Evolutionary conservation across 1,139 yeast genomes (phyloP).

Genomic region (Saccharomyces hybrid): DNA sequence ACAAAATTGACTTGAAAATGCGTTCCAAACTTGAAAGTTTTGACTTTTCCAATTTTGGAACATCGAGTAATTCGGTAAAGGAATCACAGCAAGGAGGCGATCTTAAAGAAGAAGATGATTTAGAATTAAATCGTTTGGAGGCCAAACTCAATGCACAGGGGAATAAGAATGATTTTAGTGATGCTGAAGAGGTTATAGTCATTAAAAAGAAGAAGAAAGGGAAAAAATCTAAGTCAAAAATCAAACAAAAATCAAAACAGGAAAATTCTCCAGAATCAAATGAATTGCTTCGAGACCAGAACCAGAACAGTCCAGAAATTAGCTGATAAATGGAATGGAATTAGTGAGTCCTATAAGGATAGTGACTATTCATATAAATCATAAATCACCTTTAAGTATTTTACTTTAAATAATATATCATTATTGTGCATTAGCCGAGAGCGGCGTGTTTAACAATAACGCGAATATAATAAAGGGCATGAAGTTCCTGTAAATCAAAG

Average conservation of each 20-base stretch:
- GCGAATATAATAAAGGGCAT: conserved; percentile 22
- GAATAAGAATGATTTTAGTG: conserved; percentile 12
- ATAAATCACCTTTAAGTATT: not conserved
- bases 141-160: conserved; percentile 5
- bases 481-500: not conserved
- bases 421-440: not conserved
- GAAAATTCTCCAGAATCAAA: conserved; percentile 1
- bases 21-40: conserved; percentile 59
- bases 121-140: not conserved
- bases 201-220: conserved; percentile 32
- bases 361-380: not conserved
- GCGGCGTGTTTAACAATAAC: not conserved
- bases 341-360: not conserved
- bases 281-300: not conserved
- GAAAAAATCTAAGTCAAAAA: conserved; percentile 18
- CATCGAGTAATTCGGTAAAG: not conserved
- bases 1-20: conserved; percentile 39
- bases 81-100: not conserved
- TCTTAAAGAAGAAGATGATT: not conserved
- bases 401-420: not conserved
- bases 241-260: conserved; percentile 9
- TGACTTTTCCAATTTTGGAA: conserved; percentile 37
- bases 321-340: not conserved
- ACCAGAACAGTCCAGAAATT: too few species aligned
- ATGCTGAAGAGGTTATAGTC: conserved; percentile 32